Conservation (phyloP, 768 basidiomycete species). For the Mycena venus region DNA sequence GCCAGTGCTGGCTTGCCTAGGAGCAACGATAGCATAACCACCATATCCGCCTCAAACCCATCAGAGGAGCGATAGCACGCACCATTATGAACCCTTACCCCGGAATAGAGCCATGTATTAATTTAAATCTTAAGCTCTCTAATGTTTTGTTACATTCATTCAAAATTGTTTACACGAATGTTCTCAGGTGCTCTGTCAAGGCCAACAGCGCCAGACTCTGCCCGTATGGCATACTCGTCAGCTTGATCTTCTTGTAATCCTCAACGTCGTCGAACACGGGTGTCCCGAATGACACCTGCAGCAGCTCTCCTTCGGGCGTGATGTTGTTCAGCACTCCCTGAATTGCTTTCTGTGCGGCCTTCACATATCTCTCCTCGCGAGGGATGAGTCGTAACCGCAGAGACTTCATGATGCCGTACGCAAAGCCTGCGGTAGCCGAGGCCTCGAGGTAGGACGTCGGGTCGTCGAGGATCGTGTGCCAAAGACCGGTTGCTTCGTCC, state of each 20-base stretch:
- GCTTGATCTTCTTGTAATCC: conserved; percentile 62
- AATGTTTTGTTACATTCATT: conserved; percentile 18
- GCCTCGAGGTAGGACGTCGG: conserved; percentile 64
- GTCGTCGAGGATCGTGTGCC: conserved; percentile 70
- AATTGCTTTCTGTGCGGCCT: conserved; percentile 54
- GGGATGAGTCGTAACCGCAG: conserved; percentile 58
- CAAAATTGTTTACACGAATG: conserved; percentile 45
- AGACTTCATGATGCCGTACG: conserved; percentile 61
- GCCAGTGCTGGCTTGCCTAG: conserved; percentile 13
- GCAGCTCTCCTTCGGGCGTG: conserved; percentile 59
- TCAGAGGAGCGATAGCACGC: conserved; percentile 20
- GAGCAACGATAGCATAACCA: conserved; percentile 17
- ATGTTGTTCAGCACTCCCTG: conserved; percentile 60
- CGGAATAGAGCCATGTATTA: conserved; percentile 25
- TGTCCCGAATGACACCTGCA: conserved; percentile 65
- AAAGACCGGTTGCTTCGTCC: conserved; percentile 59
- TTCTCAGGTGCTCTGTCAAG: conserved; percentile 61
- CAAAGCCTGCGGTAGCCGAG: conserved; percentile 62
- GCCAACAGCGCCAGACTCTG: conserved; percentile 65
- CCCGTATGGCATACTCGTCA: conserved; percentile 72
- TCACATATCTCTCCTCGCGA: conserved; percentile 54
- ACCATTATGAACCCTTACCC: neutral
- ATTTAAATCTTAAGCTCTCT: conserved; percentile 17
- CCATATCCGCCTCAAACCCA: conserved; percentile 14
- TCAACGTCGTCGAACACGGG: conserved; percentile 63